A percentile compares a stretch with the other conserved stretches of the same genome.
These are phyloP conservation scores for Phytophthora podocarpi DNA, from an alignment of 352 stramenopile genomes.

Conservation along the genomic window DNA sequence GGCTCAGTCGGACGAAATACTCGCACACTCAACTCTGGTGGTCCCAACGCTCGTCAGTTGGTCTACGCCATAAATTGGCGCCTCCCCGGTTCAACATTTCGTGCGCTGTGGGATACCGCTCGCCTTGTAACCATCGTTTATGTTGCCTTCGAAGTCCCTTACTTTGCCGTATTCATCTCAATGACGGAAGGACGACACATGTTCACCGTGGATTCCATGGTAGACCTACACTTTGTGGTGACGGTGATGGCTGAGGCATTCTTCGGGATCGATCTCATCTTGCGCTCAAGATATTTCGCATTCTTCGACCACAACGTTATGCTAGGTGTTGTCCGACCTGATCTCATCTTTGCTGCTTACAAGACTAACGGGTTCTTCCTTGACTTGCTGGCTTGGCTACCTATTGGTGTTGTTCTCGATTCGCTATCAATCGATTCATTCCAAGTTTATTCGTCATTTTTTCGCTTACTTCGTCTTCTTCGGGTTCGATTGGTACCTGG, in stretches of 20 bases:
- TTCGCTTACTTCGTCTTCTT: constrained; percentile 49
- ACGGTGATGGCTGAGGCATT: constrained; percentile 50
- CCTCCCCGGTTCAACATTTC: constrained; percentile 52
- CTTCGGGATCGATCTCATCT: constrained; percentile 55
- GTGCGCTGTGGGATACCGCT: constrained; percentile 50
- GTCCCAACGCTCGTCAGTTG: background rate
- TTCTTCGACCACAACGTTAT: constrained; percentile 65
- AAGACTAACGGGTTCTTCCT: constrained; percentile 56
- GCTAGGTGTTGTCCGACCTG: constrained; percentile 51
- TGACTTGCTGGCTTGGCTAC: constrained; percentile 54
- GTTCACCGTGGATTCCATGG: constrained; percentile 39
- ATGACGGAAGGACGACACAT: constrained; percentile 47
- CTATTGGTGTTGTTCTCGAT: constrained; percentile 53
- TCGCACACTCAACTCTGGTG: background rate
- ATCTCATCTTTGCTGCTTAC: constrained; percentile 62
- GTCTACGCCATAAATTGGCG: constrained; percentile 36
- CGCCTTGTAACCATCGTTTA: constrained; percentile 50
- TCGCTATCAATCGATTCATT: constrained; percentile 14
- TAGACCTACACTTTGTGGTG: constrained; percentile 35
- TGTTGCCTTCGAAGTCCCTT: constrained; percentile 69
- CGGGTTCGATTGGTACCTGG: constrained; percentile 45
- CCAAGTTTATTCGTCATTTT: constrained; percentile 44
- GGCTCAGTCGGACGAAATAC: constrained; percentile 2
- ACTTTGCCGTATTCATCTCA: constrained; percentile 69
- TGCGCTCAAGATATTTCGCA: constrained; percentile 55